Evolutionary conservation across 2,329 filamentous ascomycete genomes (phyloP).

Genomic region (Xylariaceae sp.): DNA sequence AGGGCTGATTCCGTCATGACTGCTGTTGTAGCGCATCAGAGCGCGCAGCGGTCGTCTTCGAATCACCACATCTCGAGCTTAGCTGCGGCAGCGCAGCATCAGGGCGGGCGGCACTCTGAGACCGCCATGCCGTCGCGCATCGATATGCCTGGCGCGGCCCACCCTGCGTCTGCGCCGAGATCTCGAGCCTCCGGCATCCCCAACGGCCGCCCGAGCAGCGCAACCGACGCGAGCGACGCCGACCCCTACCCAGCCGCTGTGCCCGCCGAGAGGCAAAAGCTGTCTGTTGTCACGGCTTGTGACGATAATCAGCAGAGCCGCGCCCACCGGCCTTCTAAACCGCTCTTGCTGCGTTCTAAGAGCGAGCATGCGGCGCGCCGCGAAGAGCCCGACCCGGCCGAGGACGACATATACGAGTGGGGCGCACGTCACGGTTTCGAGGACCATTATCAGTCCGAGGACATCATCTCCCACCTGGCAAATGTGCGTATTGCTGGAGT

Average conservation of each 20-base stretch:
- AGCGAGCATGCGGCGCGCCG: slow-evolving; percentile 44
- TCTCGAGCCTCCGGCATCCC: slow-evolving; percentile 7
- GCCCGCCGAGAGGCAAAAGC: slow-evolving; percentile 32
- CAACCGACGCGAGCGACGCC: slow-evolving; percentile 17
- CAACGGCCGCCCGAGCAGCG: slow-evolving; percentile 14
- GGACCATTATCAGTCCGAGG: slow-evolving; percentile 82
- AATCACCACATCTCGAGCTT: slow-evolving; percentile 5
- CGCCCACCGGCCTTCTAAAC: slow-evolving; percentile 35
- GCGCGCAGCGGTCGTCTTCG: slow-evolving; percentile 15
- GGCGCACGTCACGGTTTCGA: slow-evolving; percentile 80
- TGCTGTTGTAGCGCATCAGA: slow-evolving; percentile 18
- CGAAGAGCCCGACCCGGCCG: slow-evolving; percentile 32
- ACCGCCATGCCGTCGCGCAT: slow-evolving; percentile 17
- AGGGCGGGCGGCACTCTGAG: slow-evolving; percentile 1
- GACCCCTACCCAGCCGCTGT: slow-evolving; percentile 39
- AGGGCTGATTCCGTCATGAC: slow-evolving; percentile 17
- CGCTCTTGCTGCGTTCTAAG: slow-evolving; percentile 47
- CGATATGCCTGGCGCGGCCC: slow-evolving; percentile 7
- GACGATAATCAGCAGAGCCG: slow-evolving; percentile 28
- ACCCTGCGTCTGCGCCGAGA: slow-evolving; percentile 3
- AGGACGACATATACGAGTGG: slow-evolving; percentile 44
- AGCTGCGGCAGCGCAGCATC: neutral
- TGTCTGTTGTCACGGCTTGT: slow-evolving; percentile 17
- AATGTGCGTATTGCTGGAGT: slow-evolving; percentile 49
- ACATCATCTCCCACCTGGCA: slow-evolving; percentile 77